Conservation (phyloP, 345 rosid species). For the Pistacia atlantica region DNA sequence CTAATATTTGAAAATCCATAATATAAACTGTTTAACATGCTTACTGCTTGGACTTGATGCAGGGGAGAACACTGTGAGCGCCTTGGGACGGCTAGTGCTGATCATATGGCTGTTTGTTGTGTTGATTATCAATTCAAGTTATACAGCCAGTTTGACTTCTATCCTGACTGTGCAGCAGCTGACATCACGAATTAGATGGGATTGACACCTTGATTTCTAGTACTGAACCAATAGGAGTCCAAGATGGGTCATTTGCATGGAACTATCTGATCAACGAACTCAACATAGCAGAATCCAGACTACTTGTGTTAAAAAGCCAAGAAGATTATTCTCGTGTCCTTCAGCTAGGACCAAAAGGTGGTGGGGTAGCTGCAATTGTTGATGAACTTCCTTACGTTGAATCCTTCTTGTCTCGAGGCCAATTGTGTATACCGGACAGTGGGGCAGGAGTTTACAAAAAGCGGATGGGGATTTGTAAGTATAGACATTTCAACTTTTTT, state of each 20-base stretch:
- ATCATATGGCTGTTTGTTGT: constrained; percentile 94
- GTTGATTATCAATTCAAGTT: constrained; percentile 93
- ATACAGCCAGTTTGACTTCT: constrained; percentile 94
- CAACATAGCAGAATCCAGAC: constrained; percentile 69
- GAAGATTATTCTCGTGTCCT: constrained; percentile 61
- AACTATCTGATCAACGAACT: constrained; percentile 85
- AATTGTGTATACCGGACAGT: constrained; percentile 72
- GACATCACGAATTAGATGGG: constrained; percentile 75
- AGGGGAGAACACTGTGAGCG: constrained; percentile 93
- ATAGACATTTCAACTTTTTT: constrained; percentile 6
- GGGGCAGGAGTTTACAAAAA: constrained; percentile 87
- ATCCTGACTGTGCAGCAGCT: constrained; percentile 91
- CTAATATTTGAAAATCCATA: neutral
- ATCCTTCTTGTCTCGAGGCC: constrained; percentile 59
- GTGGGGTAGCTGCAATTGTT: constrained; percentile 90
- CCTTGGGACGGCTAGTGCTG: constrained; percentile 78
- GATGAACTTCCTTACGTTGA: constrained; percentile 97
- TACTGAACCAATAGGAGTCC: constrained; percentile 76
- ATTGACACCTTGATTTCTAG: constrained; percentile 70
- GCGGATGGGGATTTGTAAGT: constrained; percentile 99
- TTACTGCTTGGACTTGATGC: constrained; percentile 28
- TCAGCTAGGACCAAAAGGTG: constrained; percentile 53
- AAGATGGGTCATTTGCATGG: constrained; percentile 83
- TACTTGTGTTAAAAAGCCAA: constrained; percentile 48
- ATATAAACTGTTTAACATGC: constrained; percentile 2